phyloP scores from a whole-genome alignment of 371 early-diverging fungal genomes.

The Mucor circinelloides region DNA sequence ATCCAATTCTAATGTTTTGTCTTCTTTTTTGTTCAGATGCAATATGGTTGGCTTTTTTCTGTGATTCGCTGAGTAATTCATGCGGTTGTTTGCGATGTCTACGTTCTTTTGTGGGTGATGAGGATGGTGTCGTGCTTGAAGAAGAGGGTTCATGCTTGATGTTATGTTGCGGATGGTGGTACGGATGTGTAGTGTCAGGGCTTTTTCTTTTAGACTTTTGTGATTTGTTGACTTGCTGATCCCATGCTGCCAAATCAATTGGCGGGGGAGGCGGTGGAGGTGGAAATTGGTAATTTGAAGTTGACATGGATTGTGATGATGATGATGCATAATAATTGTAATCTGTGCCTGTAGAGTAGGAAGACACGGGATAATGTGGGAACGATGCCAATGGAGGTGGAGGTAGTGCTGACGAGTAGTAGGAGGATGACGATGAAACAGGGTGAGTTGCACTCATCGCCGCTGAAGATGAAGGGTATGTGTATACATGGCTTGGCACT shows the following conservation, averaged over 20 bases:
- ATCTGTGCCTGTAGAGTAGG: neutral
- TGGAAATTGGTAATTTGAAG: neutral
- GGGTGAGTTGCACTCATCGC: neutral
- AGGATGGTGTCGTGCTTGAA: neutral
- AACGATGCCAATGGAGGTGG: neutral
- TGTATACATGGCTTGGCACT: conserved; percentile 8
- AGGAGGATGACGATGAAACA: conserved; percentile 8
- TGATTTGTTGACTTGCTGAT: neutral
- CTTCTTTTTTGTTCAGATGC: conserved; percentile 88
- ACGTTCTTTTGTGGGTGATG: conserved; percentile 7
- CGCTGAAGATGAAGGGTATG: neutral
- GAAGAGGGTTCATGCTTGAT: neutral
- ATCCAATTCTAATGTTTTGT: conserved; percentile 78
- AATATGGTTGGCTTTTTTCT: conserved; percentile 92
- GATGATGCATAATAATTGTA: neutral
- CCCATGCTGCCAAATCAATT: conserved; percentile 1
- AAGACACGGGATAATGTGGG: neutral
- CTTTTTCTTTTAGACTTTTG: neutral
- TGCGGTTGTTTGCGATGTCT: conserved; percentile 36
- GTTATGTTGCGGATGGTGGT: neutral
- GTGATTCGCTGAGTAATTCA: conserved; percentile 81
- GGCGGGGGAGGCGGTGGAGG: conserved; percentile 1
- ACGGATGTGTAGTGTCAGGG: neutral
- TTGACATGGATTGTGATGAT: neutral
- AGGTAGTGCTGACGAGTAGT: neutral